These are phyloP conservation scores for Botrytis paeoniae DNA, from an alignment of 2,329 filamentous ascomycete genomes.

Conservation along the genomic window DNA sequence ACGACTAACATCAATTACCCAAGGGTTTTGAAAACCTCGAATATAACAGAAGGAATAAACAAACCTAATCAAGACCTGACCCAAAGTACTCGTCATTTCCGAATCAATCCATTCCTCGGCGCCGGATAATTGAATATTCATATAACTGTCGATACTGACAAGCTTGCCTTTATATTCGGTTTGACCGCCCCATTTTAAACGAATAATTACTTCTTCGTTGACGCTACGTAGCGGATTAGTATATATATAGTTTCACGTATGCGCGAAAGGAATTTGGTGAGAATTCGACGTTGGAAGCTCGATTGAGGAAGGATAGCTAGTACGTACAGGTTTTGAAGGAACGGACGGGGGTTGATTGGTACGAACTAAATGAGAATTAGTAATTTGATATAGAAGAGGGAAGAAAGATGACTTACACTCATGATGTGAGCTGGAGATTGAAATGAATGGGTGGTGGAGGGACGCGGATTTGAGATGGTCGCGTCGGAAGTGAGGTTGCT, in stretches of 20 bases:
- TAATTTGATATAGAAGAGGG: neutral
- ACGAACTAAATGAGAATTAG: slow-evolving; percentile 61
- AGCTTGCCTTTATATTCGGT: slow-evolving; percentile 95
- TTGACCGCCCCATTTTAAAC: slow-evolving; percentile 89
- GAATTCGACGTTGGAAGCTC: neutral
- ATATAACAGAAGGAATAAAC: slow-evolving; percentile 27
- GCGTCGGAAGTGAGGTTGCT: slow-evolving; percentile 17
- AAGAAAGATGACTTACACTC: slow-evolving; percentile 37
- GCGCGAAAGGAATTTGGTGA: neutral
- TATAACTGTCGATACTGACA: slow-evolving; percentile 94
- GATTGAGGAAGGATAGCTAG: slow-evolving; percentile 12
- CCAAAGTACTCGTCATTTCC: slow-evolving; percentile 78
- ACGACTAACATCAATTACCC: neutral
- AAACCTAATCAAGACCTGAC: slow-evolving; percentile 88
- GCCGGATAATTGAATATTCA: slow-evolving; percentile 92
- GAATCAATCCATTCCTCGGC: slow-evolving; percentile 91
- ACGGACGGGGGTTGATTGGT: slow-evolving; percentile 93
- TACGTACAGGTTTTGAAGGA: slow-evolving; percentile 86
- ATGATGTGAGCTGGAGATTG: slow-evolving; percentile 31
- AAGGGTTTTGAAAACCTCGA: too few species aligned
- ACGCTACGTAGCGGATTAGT: slow-evolving; percentile 53
- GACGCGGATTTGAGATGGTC: slow-evolving; percentile 24
- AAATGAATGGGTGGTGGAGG: slow-evolving; percentile 6
- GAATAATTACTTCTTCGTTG: slow-evolving; percentile 85
- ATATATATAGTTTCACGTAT: neutral